phyloP scores from a whole-genome alignment of 140 eudicot species.

The Bidens hawaiensis region DNA sequence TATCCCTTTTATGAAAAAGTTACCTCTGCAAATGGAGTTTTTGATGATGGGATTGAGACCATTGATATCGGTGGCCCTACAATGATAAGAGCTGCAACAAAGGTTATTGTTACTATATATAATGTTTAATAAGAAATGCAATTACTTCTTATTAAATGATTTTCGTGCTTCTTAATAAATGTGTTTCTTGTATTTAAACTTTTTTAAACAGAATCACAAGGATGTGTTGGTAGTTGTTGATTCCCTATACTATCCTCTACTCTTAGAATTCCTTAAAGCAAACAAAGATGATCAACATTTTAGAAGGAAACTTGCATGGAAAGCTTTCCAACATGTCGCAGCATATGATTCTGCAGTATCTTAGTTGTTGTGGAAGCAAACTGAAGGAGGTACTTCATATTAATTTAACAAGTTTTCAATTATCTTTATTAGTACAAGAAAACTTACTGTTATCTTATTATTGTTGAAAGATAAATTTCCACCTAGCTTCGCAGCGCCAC shows the following conservation, averaged over 20 bases:
- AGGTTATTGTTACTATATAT: slow-evolving; percentile 38
- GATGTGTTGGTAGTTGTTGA: slow-evolving; percentile 91
- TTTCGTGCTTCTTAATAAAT: background rate
- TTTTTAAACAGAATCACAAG: slow-evolving; percentile 70
- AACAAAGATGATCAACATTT: slow-evolving; percentile 53
- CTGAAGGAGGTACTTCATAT: slow-evolving; percentile 45
- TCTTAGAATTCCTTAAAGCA: slow-evolving; percentile 54
- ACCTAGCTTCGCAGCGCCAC: slow-evolving; percentile 63
- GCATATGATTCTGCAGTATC: slow-evolving; percentile 96
- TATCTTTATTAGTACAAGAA: background rate
- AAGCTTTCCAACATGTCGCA: slow-evolving; percentile 88
- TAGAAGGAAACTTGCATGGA: slow-evolving; percentile 75
- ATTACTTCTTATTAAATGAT: background rate
- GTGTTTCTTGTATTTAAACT: background rate
- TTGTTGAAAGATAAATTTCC: slow-evolving; percentile 57
- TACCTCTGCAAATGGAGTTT: slow-evolving; percentile 43
- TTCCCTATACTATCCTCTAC: slow-evolving; percentile 60
- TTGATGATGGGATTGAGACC: slow-evolving; percentile 89
- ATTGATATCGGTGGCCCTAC: slow-evolving; percentile 97
- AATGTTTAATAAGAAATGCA: background rate
- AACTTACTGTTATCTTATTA: background rate
- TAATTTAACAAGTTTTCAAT: background rate
- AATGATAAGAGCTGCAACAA: slow-evolving; percentile 97
- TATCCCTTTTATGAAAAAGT: slow-evolving; percentile 83
- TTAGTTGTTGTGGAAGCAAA: slow-evolving; percentile 94